phyloP scores from a whole-genome alignment of 257 asterid species.

The Thymus quinquecostatus region DNA sequence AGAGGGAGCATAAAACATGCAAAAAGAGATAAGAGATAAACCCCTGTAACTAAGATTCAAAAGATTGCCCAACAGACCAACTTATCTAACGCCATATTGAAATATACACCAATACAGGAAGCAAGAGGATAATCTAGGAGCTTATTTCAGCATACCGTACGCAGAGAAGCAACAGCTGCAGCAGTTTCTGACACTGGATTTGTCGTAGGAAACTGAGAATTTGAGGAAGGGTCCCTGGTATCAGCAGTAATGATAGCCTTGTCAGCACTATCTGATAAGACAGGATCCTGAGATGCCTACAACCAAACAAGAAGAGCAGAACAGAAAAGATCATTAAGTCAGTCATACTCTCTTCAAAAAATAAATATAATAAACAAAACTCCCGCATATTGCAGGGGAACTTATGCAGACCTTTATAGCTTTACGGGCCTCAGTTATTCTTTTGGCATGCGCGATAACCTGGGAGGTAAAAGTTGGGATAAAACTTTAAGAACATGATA shows the following conservation, averaged over 20 bases:
- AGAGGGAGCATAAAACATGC: slow-evolving; percentile 2
- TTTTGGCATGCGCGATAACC: slow-evolving; percentile 95
- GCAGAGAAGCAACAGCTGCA: slow-evolving; percentile 80
- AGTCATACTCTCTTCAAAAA: not conserved
- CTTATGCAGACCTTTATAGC: slow-evolving; percentile 60
- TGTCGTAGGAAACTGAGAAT: slow-evolving; percentile 57
- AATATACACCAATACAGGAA: not conserved
- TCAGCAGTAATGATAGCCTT: slow-evolving; percentile 48
- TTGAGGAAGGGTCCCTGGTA: slow-evolving; percentile 50
- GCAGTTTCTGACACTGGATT: slow-evolving; percentile 75
- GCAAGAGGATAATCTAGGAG: slow-evolving; percentile 1
- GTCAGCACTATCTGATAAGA: slow-evolving; percentile 58
- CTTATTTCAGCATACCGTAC: slow-evolving; percentile 60
- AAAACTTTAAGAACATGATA: slow-evolving; percentile 12
- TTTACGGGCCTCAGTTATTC: slow-evolving; percentile 81
- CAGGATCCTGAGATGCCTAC: slow-evolving; percentile 62
- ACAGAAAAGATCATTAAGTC: not conserved
- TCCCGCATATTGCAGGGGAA: slow-evolving; percentile 24
- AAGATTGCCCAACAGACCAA: not conserved
- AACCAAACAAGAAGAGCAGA: slow-evolving; percentile 24
- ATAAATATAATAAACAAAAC: not conserved
- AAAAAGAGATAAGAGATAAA: not conserved
- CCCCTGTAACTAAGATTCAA: not conserved
- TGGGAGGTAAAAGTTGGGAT: slow-evolving; percentile 32
- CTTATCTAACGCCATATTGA: slow-evolving; percentile 5